phyloP scores from a whole-genome alignment of 208 protist species.

The Trypanosoma grayi region DNA sequence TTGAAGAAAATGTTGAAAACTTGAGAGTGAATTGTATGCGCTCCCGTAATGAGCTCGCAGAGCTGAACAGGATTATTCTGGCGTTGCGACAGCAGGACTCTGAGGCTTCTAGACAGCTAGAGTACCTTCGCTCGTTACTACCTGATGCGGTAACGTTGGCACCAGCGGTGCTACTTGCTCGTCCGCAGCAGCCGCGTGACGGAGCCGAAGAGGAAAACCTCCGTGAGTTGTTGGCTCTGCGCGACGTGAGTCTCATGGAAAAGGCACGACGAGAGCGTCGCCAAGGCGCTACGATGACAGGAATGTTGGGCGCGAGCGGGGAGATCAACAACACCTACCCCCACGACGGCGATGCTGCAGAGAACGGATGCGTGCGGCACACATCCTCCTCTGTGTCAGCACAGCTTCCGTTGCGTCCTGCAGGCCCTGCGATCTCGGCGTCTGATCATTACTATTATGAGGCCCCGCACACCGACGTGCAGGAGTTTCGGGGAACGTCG shows the following conservation, averaged over 20 bases:
- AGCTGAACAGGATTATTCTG: not conserved
- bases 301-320: not conserved
- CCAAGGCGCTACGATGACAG: not conserved
- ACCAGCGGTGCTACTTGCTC: not conserved
- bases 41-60: slow-evolving; percentile 3
- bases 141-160: not conserved
- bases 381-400: not conserved
- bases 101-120: not conserved
- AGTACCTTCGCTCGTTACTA: slow-evolving; percentile 11
- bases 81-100: not conserved
- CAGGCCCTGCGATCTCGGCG: not conserved
- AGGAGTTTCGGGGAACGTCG: too few species aligned
- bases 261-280: slow-evolving; percentile 16
- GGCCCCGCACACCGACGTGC: too few species aligned
- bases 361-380: not conserved
- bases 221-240: not conserved
- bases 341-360: not conserved
- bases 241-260: not conserved
- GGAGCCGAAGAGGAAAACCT: not conserved
- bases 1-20: slow-evolving; percentile 9
- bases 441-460: too few species aligned
- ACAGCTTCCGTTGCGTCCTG: not conserved
- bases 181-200: not conserved
- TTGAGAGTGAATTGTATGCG: slow-evolving; percentile 4
- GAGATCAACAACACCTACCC: not conserved